Conservation (phyloP, 176 grass and related monocot genomes). For the Paspalum vaginatum region DNA sequence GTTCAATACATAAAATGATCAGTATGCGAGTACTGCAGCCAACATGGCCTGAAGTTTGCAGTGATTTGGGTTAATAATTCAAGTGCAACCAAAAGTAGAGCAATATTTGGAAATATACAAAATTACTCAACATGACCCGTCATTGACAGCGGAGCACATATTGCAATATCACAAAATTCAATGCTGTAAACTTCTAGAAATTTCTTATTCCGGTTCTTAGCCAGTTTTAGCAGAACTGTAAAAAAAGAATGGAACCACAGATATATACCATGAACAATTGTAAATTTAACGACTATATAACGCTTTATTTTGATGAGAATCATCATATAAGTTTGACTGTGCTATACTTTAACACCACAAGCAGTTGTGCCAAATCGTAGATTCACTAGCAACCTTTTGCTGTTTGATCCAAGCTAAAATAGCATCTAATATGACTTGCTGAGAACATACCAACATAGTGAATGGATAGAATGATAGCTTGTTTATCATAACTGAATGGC, state of each 20-base stretch:
- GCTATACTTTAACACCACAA: not conserved
- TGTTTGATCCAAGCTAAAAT: not conserved
- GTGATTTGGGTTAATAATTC: not conserved
- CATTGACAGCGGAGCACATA: not conserved
- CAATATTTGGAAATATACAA: not conserved
- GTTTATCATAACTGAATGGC: not conserved
- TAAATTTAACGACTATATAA: not conserved
- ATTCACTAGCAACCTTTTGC: not conserved
- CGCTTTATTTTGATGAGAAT: not conserved
- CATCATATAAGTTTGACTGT: not conserved
- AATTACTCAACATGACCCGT: not conserved
- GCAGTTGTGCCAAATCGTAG: not conserved
- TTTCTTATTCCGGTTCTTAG: not conserved
- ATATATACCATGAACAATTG: not conserved
- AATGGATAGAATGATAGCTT: not conserved
- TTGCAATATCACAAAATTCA: not conserved
- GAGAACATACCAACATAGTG: not conserved
- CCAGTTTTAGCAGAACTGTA: slow-evolving; percentile 8
- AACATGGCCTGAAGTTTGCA: not conserved
- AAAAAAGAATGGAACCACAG: not conserved
- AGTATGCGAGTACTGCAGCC: not conserved
- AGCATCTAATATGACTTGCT: slow-evolving; percentile 24
- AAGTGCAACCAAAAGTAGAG: not conserved
- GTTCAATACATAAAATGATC: slow-evolving; percentile 17
- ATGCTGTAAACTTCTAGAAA: not conserved